A percentile compares a stretch with the other conserved stretches of the same genome.
Evolutionary conservation across 2,329 filamentous ascomycete genomes (phyloP).

Genomic region (Colletotrichum acutatum): DNA sequence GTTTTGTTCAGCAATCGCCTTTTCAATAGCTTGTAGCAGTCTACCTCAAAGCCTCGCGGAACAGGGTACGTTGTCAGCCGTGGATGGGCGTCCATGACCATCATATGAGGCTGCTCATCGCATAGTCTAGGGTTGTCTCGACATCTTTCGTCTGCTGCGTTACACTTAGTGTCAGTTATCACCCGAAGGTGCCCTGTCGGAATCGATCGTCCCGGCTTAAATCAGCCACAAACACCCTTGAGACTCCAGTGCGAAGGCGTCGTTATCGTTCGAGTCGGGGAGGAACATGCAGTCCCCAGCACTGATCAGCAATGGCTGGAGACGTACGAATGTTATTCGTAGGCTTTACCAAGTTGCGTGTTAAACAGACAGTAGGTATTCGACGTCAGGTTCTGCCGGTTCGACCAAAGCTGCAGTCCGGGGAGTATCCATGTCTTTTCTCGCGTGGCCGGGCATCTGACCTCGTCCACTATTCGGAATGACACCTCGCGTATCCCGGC

Average conservation of each 20-base stretch:
- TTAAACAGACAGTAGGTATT: background rate
- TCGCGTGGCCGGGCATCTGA: constrained; percentile 22
- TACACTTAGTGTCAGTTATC: background rate
- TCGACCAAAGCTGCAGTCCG: constrained; percentile 17
- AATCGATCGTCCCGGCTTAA: background rate
- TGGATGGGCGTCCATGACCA: background rate
- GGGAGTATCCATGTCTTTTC: constrained; percentile 16
- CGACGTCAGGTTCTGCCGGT: constrained; percentile 1
- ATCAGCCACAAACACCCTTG: background rate
- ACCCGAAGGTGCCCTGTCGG: background rate
- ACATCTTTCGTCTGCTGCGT: background rate
- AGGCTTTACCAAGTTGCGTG: background rate
- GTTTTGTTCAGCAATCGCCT: constrained; percentile 5
- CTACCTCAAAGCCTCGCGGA: constrained; percentile 3
- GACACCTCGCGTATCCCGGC: constrained; percentile 8
- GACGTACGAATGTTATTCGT: background rate
- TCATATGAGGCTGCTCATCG: background rate
- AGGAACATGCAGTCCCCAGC: background rate
- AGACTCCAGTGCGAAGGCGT: background rate
- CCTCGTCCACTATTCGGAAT: constrained; percentile 19
- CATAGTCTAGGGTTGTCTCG: background rate
- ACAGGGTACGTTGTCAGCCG: constrained; percentile 19
- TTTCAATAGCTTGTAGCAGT: background rate
- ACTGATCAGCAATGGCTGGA: background rate
- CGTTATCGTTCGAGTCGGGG: background rate